Evolutionary conservation across 164 flowering plant species (phyloP), one percentile per base, ranked within the genome.

Genomic region (Liquidambar formosana): DNA sequence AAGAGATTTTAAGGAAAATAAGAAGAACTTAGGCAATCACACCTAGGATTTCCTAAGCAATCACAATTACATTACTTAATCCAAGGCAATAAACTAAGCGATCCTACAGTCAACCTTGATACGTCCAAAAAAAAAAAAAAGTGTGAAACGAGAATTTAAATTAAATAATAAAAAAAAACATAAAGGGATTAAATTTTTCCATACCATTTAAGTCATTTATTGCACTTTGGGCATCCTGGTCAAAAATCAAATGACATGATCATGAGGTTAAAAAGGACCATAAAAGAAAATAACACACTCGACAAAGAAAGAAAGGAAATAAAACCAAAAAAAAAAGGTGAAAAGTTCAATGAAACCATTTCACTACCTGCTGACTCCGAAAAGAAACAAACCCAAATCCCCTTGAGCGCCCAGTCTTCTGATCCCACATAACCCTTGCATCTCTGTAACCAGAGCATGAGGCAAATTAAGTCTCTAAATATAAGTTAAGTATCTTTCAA

Each of bases 351-450:
- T n/a, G n/a, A n/a, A n/a, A n/a, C n/a, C 6, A 6, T 33, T 33
- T 6, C 41, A 33, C 41, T 45, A 95, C 98, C 95, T 93, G 99
- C 48, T 96, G 96, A 77, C 45, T 89, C 43, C 96, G 85, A 73
- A 89, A 93, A 54, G 99, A 93, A 74, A 96, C 99, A 88, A 96
- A 96, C 15, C 99, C 99, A 86, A 93, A 96, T 9, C 99, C 99
- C 77, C 99, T 84, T 47, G 99, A 96, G 33, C 97, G 95, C 51
- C 99, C 99, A 77, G 98, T 90, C 79, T 91, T 96, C 65, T 87
- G 88, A 76, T 89, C 92, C 90, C 94, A 87, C 92, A 89, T 89
- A 45, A 89, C 94, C 76, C 89, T 81, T 60, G 92, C 94, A 86
- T 89, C 94, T 28, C 94, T 89, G 80, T 54, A 65, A 47, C 69